These are phyloP conservation scores for Alternaria postmessia DNA, from an alignment of 2,329 filamentous ascomycete species.

Conservation along the genomic window DNA sequence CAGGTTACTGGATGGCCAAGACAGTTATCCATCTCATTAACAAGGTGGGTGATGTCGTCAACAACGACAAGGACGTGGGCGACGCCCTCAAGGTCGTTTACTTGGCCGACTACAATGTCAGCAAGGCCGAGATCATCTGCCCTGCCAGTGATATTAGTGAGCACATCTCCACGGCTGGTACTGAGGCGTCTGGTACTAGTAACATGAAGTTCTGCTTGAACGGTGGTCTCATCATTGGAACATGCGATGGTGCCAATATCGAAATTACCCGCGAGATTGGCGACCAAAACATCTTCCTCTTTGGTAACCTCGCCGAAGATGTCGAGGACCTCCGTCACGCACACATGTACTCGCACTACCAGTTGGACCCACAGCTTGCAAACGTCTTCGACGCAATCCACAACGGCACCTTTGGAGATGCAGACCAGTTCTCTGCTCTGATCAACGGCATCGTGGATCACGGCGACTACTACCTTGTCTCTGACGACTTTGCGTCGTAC, in stretches of 20 bases:
- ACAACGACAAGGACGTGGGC: slow-evolving; percentile 89
- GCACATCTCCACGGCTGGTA: slow-evolving; percentile 97
- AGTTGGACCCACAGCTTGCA: slow-evolving; percentile 76
- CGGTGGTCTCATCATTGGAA: slow-evolving; percentile 95
- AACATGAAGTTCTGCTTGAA: slow-evolving; percentile 99
- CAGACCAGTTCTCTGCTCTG: slow-evolving; percentile 80
- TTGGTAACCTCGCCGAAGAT: slow-evolving; percentile 93
- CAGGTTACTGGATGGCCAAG: slow-evolving; percentile 99
- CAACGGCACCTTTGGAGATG: slow-evolving; percentile 80
- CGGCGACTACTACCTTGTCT: slow-evolving; percentile 97
- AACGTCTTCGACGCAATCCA: slow-evolving; percentile 87
- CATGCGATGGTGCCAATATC: slow-evolving; percentile 97
- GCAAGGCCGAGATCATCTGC: slow-evolving; percentile 96
- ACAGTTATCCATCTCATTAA: slow-evolving; percentile 98
- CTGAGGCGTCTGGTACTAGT: slow-evolving; percentile 85
- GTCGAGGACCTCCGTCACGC: slow-evolving; percentile 93
- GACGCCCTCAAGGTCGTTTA: slow-evolving; percentile 97
- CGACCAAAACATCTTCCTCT: slow-evolving; percentile 97
- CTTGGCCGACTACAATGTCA: slow-evolving; percentile 98
- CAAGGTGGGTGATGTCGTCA: slow-evolving; percentile 86
- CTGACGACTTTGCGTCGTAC: slow-evolving; percentile 96
- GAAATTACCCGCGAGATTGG: slow-evolving; percentile 98
- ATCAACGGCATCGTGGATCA: slow-evolving; percentile 87
- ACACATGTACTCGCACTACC: slow-evolving; percentile 83
- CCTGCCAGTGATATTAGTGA: slow-evolving; percentile 97